Percentiles rank a stretch among this genome's conserved stretches.
Conservation (phyloP, 495 filamentous ascomycete genomes). For the Sordaria brevicollis region DNA sequence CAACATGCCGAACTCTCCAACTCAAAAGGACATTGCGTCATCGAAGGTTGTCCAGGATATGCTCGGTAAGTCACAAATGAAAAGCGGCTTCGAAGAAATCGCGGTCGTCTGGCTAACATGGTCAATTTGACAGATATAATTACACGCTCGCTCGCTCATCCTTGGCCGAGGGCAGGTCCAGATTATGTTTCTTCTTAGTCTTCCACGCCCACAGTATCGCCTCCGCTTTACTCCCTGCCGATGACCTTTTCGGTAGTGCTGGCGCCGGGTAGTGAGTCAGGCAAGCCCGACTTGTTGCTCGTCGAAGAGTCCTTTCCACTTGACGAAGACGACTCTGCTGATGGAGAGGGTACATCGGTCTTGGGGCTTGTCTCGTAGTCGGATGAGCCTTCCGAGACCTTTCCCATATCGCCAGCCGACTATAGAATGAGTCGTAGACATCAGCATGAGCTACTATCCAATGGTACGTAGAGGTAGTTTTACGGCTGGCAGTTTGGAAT, state of each 20-base stretch:
- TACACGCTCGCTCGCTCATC: neutral
- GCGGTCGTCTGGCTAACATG: neutral
- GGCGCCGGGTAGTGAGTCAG: neutral
- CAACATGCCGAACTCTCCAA: neutral
- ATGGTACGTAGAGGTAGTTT: too few species aligned
- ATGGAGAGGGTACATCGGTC: neutral
- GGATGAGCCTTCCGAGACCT: neutral
- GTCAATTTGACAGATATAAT: neutral
- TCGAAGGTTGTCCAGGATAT: neutral
- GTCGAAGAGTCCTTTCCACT: neutral
- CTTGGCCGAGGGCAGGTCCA: neutral
- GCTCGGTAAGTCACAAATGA: neutral
- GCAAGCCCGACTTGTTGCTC: neutral
- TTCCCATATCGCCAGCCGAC: neutral
- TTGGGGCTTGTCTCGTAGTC: neutral
- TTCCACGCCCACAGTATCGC: neutral
- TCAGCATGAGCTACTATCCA: neutral
- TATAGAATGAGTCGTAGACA: neutral
- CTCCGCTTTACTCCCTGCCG: neutral
- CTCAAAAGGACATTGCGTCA: neutral
- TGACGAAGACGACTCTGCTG: neutral
- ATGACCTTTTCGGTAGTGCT: neutral
- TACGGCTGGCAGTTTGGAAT: neutral
- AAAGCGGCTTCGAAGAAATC: neutral
- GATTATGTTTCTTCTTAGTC: neutral